Base-by-base conservation (phyloP, 768 basidiomycete species). In the Phlebiopsis gigantea region DNA sequence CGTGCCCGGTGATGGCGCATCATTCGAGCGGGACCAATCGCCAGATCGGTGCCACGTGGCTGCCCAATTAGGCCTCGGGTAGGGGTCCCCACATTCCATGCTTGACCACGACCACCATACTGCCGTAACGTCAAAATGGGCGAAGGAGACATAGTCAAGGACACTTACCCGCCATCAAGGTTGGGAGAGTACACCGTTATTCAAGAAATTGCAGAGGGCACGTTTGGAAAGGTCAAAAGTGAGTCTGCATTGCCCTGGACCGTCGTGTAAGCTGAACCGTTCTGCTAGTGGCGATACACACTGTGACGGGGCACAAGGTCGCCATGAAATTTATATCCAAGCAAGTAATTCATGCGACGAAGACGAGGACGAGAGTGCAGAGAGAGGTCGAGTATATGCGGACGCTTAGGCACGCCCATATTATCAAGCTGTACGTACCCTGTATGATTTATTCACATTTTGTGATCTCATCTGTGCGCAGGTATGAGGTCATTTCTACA, bases 201-300 rank as follows among this genome's bases (percentile, higher is more conserved):
- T 54, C 73, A 83, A 56, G 93, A 95, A 62, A 88, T 98, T 57
- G 96, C 95, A 19, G 93, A 95, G 62, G 97, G 97, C 2, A 96
- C 93, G 10, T 99, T 98, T 75, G 97, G 96, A 55, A 98, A 97
- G 74, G 97, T 99, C 69, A 98, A 98, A 80, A 91, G 96, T 97
- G 72, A 71, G 93, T 83, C 22, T 17, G 22, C 49, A 42, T 42
- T 43, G 44, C 48, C 53, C 6, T 48, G 9, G n/a, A n/a, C n/a
- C n/a, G 26, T 46, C 34, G n/a, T 25, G n/a, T n/a, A n/a, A n/a
- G 39, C 10, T 14, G 43, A 47, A 58, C 49, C 30, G 17, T 39
- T 63, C 62, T 61, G 62, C 58, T 61, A 98, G 95, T 95, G 83
- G 96, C 94, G 42, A 84, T 82, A 10, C 96, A 99, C 72, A 89